A percentile compares a stretch with the other conserved stretches of the same genome.
phyloP scores from a whole-genome alignment of 192 early-diverging fungal genomes.

The Glomus cerebriforme region DNA sequence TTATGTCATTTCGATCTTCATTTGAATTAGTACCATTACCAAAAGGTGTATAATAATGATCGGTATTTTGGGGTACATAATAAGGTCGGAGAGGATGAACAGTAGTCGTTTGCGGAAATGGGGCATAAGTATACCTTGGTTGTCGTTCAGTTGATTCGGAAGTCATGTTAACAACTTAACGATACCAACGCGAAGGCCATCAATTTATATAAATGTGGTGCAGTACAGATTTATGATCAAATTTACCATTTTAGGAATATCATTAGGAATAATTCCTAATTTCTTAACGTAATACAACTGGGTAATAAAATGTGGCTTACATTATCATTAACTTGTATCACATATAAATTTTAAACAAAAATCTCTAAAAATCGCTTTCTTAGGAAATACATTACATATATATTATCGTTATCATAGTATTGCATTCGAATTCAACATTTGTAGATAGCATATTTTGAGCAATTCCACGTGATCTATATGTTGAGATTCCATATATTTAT shows the following conservation, averaged over 20 bases:
- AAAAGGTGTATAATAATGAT: conserved; percentile 30
- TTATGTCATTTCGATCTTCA: neutral
- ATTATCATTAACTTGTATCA: no score
- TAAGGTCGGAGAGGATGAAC: conserved; percentile 33
- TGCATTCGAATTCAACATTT: no score
- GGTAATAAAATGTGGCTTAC: no score
- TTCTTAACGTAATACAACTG: no score
- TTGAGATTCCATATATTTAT: no score
- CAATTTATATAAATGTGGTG: neutral
- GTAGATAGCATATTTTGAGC: no score
- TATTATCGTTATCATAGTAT: no score
- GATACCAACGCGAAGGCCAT: neutral
- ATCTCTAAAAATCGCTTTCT: no score
- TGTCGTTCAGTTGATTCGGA: neutral
- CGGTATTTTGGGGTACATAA: conserved; percentile 15
- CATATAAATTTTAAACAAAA: no score
- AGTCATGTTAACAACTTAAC: neutral
- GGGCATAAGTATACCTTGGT: conserved; percentile 24
- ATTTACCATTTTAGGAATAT: neutral
- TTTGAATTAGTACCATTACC: conserved; percentile 14
- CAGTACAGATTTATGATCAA: neutral
- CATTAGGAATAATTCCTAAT: no score
- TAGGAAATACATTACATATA: no score
- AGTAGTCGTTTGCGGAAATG: conserved; percentile 22
- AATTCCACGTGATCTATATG: no score